Evolutionary conservation across 23 red algal genomes (phyloP).

Genomic region (Gracilaria caudata): DNA sequence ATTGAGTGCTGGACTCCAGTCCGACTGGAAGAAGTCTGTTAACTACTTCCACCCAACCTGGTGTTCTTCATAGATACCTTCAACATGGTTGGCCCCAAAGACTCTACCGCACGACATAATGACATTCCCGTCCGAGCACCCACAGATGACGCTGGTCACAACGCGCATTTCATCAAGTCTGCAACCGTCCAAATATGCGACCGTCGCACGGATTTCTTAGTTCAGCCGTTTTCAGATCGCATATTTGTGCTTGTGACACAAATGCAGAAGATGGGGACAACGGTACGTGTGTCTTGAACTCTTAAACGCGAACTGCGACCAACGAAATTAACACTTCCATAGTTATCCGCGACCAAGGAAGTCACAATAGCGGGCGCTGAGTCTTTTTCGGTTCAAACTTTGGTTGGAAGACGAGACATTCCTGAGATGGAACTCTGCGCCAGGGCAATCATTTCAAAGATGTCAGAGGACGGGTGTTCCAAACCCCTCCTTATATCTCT

Average conservation of each 20-base stretch:
- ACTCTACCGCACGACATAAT: background rate
- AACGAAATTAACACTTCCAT: background rate
- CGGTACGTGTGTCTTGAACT: slow-evolving; percentile 8
- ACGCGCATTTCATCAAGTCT: slow-evolving; percentile 48
- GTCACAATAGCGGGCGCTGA: slow-evolving; percentile 43
- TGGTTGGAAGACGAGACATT: slow-evolving; percentile 51
- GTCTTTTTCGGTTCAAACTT: slow-evolving; percentile 33
- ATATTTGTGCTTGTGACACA: slow-evolving; percentile 75
- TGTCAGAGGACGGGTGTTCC: slow-evolving; percentile 36
- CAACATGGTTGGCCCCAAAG: slow-evolving; percentile 43
- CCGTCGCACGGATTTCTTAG: slow-evolving; percentile 45
- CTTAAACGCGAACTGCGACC: background rate
- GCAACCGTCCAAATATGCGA: slow-evolving; percentile 35
- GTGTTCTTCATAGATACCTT: background rate
- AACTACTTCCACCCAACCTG: too few relatives aligned
- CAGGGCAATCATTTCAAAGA: slow-evolving; percentile 23
- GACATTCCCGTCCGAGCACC: slow-evolving; percentile 39
- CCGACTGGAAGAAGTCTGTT: background rate
- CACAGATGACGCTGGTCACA: slow-evolving; percentile 45
- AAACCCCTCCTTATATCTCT: slow-evolving; percentile 61
- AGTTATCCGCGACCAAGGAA: slow-evolving; percentile 44
- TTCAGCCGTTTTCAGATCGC: slow-evolving; percentile 70
- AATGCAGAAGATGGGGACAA: slow-evolving; percentile 68
- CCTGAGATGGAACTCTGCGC: slow-evolving; percentile 57
- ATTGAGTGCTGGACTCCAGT: background rate